phyloP scores from a whole-genome alignment of 306 rosid genomes.

The Prinsepia uniflora region DNA sequence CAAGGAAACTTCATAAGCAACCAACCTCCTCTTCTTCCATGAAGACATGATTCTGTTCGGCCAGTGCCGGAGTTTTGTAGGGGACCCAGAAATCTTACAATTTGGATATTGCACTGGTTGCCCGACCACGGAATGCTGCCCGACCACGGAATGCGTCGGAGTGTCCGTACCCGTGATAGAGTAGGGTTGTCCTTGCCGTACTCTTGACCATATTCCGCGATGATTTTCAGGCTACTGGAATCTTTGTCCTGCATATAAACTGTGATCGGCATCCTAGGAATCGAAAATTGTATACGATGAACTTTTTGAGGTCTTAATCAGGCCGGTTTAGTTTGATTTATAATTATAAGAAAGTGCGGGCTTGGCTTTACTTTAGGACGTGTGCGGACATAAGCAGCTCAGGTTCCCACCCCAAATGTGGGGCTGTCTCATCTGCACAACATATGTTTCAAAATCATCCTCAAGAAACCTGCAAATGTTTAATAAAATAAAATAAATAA shows the following conservation, averaged over 20 bases:
- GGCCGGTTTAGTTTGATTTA: no score
- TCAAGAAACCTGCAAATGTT: slow-evolving; percentile 67
- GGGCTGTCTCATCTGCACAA: slow-evolving; percentile 62
- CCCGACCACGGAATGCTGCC: slow-evolving; percentile 25
- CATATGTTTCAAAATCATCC: slow-evolving; percentile 67
- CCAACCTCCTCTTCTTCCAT: not conserved
- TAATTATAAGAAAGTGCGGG: not conserved
- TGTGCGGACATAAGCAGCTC: slow-evolving; percentile 85
- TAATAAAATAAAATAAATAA: not conserved
- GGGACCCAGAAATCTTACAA: slow-evolving; percentile 22
- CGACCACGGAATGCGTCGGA: slow-evolving; percentile 47
- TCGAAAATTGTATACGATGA: not conserved
- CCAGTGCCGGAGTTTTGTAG: no score
- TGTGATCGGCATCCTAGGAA: slow-evolving; percentile 80
- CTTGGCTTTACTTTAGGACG: slow-evolving; percentile 51
- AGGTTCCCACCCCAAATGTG: slow-evolving; percentile 91
- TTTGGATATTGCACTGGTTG: slow-evolving; percentile 10
- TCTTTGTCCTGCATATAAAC: slow-evolving; percentile 59
- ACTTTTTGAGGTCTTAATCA: no score
- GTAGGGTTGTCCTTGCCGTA: slow-evolving; percentile 61
- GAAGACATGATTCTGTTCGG: not conserved
- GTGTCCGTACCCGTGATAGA: slow-evolving; percentile 76
- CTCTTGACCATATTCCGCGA: slow-evolving; percentile 81
- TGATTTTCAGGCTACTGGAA: slow-evolving; percentile 39
- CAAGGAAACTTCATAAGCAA: not conserved